Evolutionary conservation across 495 filamentous ascomycete species (phyloP).

Genomic region (Tuber melanosporum): DNA sequence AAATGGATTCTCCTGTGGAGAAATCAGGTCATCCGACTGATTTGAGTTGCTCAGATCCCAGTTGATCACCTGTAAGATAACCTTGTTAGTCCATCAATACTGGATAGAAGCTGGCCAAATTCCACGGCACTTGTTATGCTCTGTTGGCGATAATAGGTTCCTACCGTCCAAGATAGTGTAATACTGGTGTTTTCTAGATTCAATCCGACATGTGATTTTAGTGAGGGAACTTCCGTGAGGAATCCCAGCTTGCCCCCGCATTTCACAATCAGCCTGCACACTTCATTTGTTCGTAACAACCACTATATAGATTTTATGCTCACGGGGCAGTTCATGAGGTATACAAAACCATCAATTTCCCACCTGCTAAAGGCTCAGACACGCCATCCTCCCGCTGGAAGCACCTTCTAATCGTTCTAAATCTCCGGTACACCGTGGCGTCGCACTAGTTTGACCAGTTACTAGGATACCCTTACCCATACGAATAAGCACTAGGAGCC

Average conservation of each 20-base stretch:
- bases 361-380: neutral
- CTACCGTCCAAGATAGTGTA: neutral
- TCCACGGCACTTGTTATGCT: neutral
- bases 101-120: neutral
- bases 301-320: neutral
- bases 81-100: neutral
- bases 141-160: neutral
- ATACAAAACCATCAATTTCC: neutral
- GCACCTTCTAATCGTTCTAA: neutral
- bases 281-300: neutral
- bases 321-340: neutral
- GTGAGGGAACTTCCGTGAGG: neutral
- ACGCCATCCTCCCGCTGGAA: neutral
- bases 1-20: neutral
- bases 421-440: neutral
- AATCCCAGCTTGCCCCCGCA: neutral
- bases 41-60: neutral
- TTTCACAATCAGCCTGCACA: neutral
- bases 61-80: neutral
- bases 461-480: neutral
- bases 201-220: neutral
- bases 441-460: neutral
- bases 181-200: neutral
- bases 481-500: neutral
- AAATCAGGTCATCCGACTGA: neutral